phyloP scores from a whole-genome alignment of 495 filamentous ascomycete genomes.

The Penicillium flavigenum region DNA sequence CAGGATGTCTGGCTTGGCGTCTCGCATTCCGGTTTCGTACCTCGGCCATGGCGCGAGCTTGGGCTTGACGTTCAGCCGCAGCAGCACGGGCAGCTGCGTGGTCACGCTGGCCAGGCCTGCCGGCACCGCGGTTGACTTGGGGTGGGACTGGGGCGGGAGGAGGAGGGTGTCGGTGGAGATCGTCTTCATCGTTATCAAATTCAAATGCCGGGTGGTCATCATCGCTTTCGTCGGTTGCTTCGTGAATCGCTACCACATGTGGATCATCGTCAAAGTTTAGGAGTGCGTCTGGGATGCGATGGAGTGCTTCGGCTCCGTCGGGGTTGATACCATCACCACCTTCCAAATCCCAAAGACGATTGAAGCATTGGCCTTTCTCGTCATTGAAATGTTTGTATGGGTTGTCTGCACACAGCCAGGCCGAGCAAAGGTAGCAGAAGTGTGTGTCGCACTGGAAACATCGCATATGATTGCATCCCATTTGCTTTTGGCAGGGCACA shows the following conservation, averaged over 20 bases:
- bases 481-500: conserved; percentile 81
- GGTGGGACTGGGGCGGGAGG: conserved; percentile 47
- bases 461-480: conserved; percentile 98
- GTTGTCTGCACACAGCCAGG: conserved; percentile 76
- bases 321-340: conserved; percentile 67
- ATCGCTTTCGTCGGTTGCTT: conserved; percentile 14
- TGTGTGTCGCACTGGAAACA: conserved; percentile 88
- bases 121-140: conserved; percentile 27
- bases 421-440: conserved; percentile 93
- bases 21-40: conserved; percentile 31
- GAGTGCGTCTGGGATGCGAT: conserved; percentile 40
- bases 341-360: conserved; percentile 87
- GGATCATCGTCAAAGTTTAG: conserved; percentile 40
- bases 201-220: conserved; percentile 32
- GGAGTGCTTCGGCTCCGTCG: conserved; percentile 44
- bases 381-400: conserved; percentile 90
- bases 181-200: conserved; percentile 34
- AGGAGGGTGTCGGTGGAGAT: conserved; percentile 34
- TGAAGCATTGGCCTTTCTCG: conserved; percentile 63
- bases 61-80: conserved; percentile 44
- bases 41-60: conserved; percentile 47
- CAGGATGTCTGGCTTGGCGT: not conserved
- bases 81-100: conserved; percentile 43
- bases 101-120: conserved; percentile 24
- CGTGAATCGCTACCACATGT: not conserved